Percentiles rank a stretch among this genome's conserved stretches.
These are phyloP conservation scores for Calonectria pseudoreteaudii DNA, from an alignment of 2,329 filamentous ascomycete genomes.

Conservation along the genomic window DNA sequence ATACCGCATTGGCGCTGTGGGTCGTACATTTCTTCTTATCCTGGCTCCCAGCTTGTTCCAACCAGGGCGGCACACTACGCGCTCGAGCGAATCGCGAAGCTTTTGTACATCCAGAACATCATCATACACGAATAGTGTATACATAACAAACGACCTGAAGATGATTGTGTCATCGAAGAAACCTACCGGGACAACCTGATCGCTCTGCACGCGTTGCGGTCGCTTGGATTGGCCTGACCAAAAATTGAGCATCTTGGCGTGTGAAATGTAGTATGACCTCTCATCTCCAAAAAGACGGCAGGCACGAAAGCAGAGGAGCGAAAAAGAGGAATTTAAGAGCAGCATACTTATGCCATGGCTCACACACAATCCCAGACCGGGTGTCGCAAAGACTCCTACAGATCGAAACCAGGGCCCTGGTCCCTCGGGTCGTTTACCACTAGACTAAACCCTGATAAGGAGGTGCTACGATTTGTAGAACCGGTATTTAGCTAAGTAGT, in stretches of 20 bases:
- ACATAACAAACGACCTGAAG: slow-evolving; percentile 36
- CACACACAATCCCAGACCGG: background rate
- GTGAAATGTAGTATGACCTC: background rate
- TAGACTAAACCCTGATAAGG: background rate
- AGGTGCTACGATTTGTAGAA: too few relatives aligned
- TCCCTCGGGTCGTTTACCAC: background rate
- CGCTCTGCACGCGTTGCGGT: slow-evolving; percentile 3
- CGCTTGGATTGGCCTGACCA: background rate
- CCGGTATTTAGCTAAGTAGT: too few relatives aligned
- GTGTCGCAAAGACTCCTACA: background rate
- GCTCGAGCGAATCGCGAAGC: background rate
- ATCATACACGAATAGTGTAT: slow-evolving; percentile 43
- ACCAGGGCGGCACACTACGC: background rate
- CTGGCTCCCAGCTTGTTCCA: slow-evolving; percentile 16
- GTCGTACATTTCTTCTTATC: background rate
- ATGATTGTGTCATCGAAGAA: slow-evolving; percentile 43
- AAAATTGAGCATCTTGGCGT: background rate
- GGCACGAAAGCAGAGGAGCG: too few relatives aligned
- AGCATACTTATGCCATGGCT: background rate
- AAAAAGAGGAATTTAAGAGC: background rate
- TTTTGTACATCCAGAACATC: slow-evolving; percentile 30
- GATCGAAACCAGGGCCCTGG: background rate
- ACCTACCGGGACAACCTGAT: slow-evolving; percentile 38
- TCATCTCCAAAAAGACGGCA: background rate
- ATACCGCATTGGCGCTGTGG: background rate